Evolutionary conservation across 2,329 filamentous ascomycete species (phyloP), one percentile per base, ranked within the genome.

Genomic region (Daldinia eschscholtzii): DNA sequence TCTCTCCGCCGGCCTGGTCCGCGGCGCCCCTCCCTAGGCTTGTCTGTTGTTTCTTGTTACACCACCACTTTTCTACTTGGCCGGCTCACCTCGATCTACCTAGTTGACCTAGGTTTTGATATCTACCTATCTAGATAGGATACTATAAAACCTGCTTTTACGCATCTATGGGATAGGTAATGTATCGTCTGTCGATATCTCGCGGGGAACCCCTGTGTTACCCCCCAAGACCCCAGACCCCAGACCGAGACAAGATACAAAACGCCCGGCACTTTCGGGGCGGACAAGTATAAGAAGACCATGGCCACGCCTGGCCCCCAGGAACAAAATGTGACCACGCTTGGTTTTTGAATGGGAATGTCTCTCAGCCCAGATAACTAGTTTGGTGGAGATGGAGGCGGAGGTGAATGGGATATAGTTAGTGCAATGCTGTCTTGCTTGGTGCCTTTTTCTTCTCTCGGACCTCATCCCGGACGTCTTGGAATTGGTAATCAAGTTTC

Each of bases 201-300:
- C 10, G 52, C 6, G 35, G 52, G 26, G 28, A 33, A 12, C 13
- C 10, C 46, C 15, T 33, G 60, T 60, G 48, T n/a, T n/a, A n/a
- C n/a, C n/a, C n/a, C n/a, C n/a, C n/a, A n/a, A n/a, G n/a, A n/a
- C n/a, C n/a, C 33, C 10, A 35, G 6, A 33, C 23, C 59, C 48
- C 15, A 42, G 50, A 39, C 41, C 33, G 18, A 67, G 60, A 67
- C 58, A 61, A 6, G 12, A 23, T 23, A 26, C 20, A 3, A 35
- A 35, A 35, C 33, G 41, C 41, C 23, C 46, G 46, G 23, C 46
- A 50, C 46, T 9, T 50, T 55, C 30, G 52, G 33, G 52, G 46
- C 35, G 44, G 26, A 28, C 15, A 55, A 26, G n/a, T 55, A 48
- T 61, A 57, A 18, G 50, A 42, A 44, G 3, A 7, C 33, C 33